Percentiles rank a stretch among this genome's conserved stretches.
phyloP scores from a whole-genome alignment of 371 early-diverging fungal genomes.

The Mucor lusitanicus region DNA sequence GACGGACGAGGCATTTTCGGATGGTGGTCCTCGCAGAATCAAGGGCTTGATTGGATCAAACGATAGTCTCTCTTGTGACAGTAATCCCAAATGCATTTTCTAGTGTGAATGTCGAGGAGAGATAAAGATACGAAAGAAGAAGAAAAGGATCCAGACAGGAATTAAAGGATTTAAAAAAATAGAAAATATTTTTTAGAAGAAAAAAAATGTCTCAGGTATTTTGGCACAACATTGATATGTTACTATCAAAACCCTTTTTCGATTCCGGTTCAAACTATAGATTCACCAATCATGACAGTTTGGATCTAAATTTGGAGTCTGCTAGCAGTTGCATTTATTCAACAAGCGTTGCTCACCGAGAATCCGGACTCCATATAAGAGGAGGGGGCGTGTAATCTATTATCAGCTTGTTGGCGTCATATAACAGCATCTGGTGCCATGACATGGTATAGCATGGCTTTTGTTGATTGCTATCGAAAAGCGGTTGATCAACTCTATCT shows the following conservation, averaged over 20 bases:
- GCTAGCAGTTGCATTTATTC: background rate
- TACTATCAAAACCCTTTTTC: background rate
- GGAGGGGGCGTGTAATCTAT: too few relatives aligned
- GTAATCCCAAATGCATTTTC: conserved; percentile 29
- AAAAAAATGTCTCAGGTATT: conserved; percentile 9
- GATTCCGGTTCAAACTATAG: background rate
- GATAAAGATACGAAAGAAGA: background rate
- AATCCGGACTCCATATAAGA: background rate
- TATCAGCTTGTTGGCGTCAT: too few relatives aligned
- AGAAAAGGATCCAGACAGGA: background rate
- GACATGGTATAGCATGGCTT: too few relatives aligned
- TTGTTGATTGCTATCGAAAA: too few relatives aligned
- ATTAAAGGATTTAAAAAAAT: background rate
- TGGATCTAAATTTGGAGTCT: background rate
- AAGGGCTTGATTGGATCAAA: conserved; percentile 52
- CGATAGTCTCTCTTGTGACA: conserved; percentile 38
- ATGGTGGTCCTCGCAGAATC: conserved; percentile 43
- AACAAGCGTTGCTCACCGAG: background rate
- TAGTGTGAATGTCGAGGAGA: background rate
- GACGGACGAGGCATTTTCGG: conserved; percentile 37
- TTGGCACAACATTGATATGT: background rate
- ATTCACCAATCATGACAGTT: background rate
- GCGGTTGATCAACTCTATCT: too few relatives aligned
- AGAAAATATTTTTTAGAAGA: background rate
- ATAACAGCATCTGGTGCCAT: too few relatives aligned